phyloP scores from a whole-genome alignment of 345 rosid genomes.

The Capsella bursapastoris region DNA sequence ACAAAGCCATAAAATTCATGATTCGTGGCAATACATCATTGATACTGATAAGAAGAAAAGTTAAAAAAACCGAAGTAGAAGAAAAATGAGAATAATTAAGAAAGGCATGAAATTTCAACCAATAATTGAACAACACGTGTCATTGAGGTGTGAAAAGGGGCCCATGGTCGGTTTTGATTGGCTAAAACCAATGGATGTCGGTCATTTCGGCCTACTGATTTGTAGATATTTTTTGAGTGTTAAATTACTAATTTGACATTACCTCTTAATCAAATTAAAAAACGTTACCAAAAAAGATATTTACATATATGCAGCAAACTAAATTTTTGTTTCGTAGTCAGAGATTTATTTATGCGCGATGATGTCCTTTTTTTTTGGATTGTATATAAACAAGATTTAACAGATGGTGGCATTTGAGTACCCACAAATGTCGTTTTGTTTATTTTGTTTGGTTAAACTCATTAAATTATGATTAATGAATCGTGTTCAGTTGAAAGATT shows the following conservation, averaged over 20 bases:
- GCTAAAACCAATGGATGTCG: constrained; percentile 29
- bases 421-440: background rate
- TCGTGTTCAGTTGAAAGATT: constrained; percentile 32
- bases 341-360: too few relatives aligned
- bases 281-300: background rate
- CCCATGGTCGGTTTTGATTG: constrained; percentile 28
- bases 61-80: background rate
- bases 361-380: background rate
- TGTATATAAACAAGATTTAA: background rate
- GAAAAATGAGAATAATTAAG: background rate
- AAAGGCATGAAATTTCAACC: background rate
- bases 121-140: background rate
- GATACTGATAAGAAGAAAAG: background rate
- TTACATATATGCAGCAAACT: background rate
- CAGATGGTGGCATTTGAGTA: constrained; percentile 5
- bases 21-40: constrained; percentile 12
- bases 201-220: constrained; percentile 26
- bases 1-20: background rate
- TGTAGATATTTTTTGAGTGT: background rate
- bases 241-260: background rate
- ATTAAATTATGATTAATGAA: background rate
- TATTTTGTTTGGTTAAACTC: background rate
- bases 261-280: background rate
- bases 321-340: background rate
- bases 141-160: background rate